Evolutionary conservation across 2,329 filamentous ascomycete species (phyloP), one percentile per base, ranked within the genome.

Genomic region (Dendryphion nanum): DNA sequence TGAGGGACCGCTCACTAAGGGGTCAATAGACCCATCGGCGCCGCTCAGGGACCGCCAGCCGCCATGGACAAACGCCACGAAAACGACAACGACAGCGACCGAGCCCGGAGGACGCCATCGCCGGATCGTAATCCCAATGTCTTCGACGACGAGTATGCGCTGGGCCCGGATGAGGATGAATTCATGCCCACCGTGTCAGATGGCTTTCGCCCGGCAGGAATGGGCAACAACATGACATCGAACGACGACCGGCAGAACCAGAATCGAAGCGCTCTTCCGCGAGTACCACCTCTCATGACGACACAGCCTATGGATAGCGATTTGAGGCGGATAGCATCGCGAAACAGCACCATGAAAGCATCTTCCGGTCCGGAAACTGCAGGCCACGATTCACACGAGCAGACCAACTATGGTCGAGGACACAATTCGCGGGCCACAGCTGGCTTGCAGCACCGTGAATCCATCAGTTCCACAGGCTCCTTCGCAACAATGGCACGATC

Each of bases 71-170:
- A 61, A 55, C 63, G 59, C 48, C 60, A 55, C 44, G 56, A 47
- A 43, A 48, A 51, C 53, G 28, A 21, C 38, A 47, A 56, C 49
- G 45, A 56, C 39, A 31, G 18, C 38, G 47, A 56, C 49, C 45
- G 55, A 39, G 51, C 57, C 51, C 49, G 51, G 45, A 50, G 51
- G 47, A 47, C 51, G 35, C 51, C 51, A 34, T 49, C 33, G 29
- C 63, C 60, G 44, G 48, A 50, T 41, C 46, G 34, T 41, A 66
- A 63, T 40, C 51, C 58, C 36, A 65, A 75, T 55, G 65, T 74
- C 38, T 75, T 75, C 47, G 70, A 68, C 55, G 72, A 75, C 53
- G 69, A 73, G 44, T 68, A 64, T 48, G 72, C 71, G 44, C 52
- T 71, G 37, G 63, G 66, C 20, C 45, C 56, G 10, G 54, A 60